Percentiles rank a stretch among this genome's conserved stretches.
Evolutionary conservation across 208 protist species (phyloP).

Genomic region (Paratrypanosoma confusum): DNA sequence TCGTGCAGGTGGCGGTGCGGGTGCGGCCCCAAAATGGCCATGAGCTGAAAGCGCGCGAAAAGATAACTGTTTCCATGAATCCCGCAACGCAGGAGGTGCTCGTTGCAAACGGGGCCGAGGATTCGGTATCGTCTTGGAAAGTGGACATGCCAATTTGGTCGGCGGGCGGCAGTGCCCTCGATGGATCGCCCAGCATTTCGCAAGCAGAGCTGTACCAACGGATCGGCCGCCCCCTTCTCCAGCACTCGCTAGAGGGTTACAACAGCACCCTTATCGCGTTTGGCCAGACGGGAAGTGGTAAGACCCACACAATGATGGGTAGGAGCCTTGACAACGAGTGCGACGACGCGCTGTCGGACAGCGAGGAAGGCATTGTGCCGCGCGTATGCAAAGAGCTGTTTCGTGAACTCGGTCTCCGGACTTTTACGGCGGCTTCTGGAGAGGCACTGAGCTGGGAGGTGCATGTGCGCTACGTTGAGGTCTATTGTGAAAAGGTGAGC

Average conservation of each 20-base stretch:
- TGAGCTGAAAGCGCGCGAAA: conserved; percentile 21
- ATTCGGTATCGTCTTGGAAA: conserved; percentile 20
- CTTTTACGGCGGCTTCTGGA: conserved; percentile 23
- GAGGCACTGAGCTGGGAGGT: conserved; percentile 68
- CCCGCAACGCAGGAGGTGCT: conserved; percentile 23
- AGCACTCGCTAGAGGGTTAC: conserved; percentile 84
- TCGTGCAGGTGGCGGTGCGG: conserved; percentile 67
- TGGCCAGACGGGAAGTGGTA: conserved; percentile 83
- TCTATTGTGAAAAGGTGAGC: conserved; percentile 85
- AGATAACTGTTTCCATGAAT: conserved; percentile 67
- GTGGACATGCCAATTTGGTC: conserved; percentile 74
- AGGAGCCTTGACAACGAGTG: conserved; percentile 8
- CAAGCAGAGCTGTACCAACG: conserved; percentile 74
- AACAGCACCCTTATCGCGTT: conserved; percentile 89
- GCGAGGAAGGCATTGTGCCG: conserved; percentile 68
- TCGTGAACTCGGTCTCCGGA: conserved; percentile 31
- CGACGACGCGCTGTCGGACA: conserved; percentile 8
- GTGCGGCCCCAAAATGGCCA: conserved; percentile 40
- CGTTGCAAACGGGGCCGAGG: conserved; percentile 17
- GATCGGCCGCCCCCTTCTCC: conserved; percentile 80
- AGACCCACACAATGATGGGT: conserved; percentile 88
- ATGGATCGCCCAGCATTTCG: conserved; percentile 28
- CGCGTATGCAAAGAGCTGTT: conserved; percentile 76
- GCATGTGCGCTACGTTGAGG: conserved; percentile 76
- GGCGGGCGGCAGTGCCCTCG: conserved; percentile 19